Evolutionary conservation across 768 basidiomycete species (phyloP).

Genomic region (Xerocomellus chrysenteron): DNA sequence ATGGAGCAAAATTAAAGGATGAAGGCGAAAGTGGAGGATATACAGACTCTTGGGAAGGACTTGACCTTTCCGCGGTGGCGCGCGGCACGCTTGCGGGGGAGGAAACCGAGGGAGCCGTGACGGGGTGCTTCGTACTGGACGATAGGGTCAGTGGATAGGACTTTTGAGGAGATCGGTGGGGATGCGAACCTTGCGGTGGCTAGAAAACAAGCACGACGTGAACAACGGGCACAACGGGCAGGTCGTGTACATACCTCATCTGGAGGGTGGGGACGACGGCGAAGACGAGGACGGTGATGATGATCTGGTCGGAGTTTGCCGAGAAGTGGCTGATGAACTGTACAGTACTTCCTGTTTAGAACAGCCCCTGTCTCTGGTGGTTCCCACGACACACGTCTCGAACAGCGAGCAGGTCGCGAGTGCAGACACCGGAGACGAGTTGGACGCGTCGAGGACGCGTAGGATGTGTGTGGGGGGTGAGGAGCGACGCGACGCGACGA

Average conservation of each 20-base stretch:
- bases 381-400: constrained; percentile 8
- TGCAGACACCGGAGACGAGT: neutral
- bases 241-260: constrained; percentile 56
- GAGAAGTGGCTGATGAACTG: constrained; percentile 32
- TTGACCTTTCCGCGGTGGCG: constrained; percentile 99
- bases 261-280: constrained; percentile 36
- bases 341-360: constrained; percentile 24
- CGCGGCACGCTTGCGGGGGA: constrained; percentile 94
- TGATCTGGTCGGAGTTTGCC: constrained; percentile 25
- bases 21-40: neutral
- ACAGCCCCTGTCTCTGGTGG: constrained; percentile 14
- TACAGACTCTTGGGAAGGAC: constrained; percentile 92
- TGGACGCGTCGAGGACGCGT: constrained; percentile 16
- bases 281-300: constrained; percentile 11
- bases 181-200: constrained; percentile 80
- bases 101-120: constrained; percentile 96
- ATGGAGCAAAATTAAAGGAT: constrained; percentile 5
- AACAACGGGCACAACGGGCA: neutral
- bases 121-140: constrained; percentile 95
- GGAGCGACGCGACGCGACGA: constrained; percentile 21
- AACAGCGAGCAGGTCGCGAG: neutral
- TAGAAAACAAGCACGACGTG: constrained; percentile 28
- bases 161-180: constrained; percentile 20
- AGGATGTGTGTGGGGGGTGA: neutral
- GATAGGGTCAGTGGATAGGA: constrained; percentile 20